Evolutionary conservation across 768 basidiomycete species (phyloP), one percentile per base, ranked within the genome.

Genomic region (Brasilioporus rufonigricans): DNA sequence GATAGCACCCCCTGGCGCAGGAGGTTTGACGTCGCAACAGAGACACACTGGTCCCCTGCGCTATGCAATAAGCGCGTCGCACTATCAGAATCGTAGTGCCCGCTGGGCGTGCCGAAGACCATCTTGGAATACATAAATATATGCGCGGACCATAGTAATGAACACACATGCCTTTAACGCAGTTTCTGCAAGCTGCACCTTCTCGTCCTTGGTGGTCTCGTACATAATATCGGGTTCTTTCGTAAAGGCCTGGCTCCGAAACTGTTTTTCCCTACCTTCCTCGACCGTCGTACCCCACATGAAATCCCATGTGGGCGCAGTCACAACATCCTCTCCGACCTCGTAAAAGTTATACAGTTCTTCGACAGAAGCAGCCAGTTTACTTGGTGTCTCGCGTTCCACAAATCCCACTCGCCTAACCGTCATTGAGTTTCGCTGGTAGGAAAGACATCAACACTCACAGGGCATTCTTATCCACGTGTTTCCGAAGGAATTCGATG

Each of bases 401-500:
- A 77, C 73, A 61, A 84, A 83, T 18, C 85, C 86, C 52, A 87
- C 83, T 18, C 86, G 83, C 57, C 87, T 88, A 27, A 24, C 27
- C 5, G 23, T 11, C 35, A n/a, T 59, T 69, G 53, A 64, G 60
- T 31, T 58, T 39, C 45, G 44, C n/a, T 11, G 40, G 24, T 45
- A 14, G 29, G 12, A 24, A 33, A 52, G 5, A 13, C 29, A 48
- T 26, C n/a, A 9, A 33, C 3, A 80, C 92, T 72, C 64, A 95
- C 94, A 97, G 61, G 2, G 87, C 84, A 66, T 85, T 86, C 72
- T 97, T 97, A 66, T 95, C 91, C 29, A 97, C 76, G 62, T 91
- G 81, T 11, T 77, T 77, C 39, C 95, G 81, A 49, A 98, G 76
- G 64, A 93, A 93, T 58, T 86, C 81, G 29, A 97, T 67, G 63